Base-by-base conservation (phyloP, 1,139 yeast species). In the Taphrina betulina region DNA sequence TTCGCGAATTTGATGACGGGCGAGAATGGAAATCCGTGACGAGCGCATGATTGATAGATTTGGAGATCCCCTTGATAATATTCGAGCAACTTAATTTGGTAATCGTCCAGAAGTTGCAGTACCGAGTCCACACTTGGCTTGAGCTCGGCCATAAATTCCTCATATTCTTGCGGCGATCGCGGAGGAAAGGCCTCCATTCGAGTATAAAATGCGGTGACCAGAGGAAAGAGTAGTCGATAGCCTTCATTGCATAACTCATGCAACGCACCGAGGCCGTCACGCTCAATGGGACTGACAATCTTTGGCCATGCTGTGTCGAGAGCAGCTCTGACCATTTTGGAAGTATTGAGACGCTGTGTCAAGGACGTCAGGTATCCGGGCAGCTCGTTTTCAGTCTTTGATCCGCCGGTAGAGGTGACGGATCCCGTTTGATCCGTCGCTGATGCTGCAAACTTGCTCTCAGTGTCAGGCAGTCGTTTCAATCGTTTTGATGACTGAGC, bases 221-320 rank as follows among this genome's bases (percentile, higher is more conserved):
- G 28, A 4, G 54, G 44, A 41, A 50, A 40, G 45, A 50, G 28
- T 19, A 31, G 40, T 14, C 46, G 36, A 10, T 50, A 50, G 33
- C 45, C 26, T 4, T 22, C 44, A 14, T 45, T 24, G 14, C 37
- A 23, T 36, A 22, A 29, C 17, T 50, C 54, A 26, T 31, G 37
- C 17, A 50, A 33, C n/a, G 23, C 52, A 16, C 52, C 52, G 23
- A 45, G 31, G n/a, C 41, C 20, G 31, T 34, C 24, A 5, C 44
- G 38, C 23, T 50, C 54, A 20, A 37, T 31, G 12, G 37, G 40
- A 10, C 36, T 50, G 40, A 40, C 29, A 22, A 34, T 17, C 7
- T 31, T 20, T 10, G 54, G 54, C 54, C 54, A 50, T 10, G 16
- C 31, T 10, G 44, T 42, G 19, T 38, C 29, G 10, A n/a, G 38